Conservation (phyloP, 495 filamentous ascomycete species). For the Stereocaulon alpinum region DNA sequence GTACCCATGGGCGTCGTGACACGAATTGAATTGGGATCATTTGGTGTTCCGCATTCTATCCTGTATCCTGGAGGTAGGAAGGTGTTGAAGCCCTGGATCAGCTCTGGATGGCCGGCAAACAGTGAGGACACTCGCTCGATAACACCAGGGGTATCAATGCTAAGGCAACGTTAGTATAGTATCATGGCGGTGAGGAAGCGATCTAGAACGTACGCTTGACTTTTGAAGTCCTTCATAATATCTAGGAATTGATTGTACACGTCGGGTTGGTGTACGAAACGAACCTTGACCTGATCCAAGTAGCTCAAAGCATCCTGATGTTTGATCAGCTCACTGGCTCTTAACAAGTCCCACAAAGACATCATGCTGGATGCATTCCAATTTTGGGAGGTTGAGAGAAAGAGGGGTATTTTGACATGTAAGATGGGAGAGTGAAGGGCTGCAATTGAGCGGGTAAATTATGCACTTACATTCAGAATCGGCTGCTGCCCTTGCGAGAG, state of each 20-base stretch:
- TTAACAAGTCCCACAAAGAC: constrained; percentile 15
- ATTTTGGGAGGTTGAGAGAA: no score
- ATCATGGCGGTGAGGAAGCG: not conserved
- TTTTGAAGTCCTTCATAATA: constrained; percentile 99
- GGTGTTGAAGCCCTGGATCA: constrained; percentile 98
- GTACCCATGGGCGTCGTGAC: constrained; percentile 94
- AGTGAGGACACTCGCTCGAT: constrained; percentile 95
- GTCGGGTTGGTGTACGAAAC: constrained; percentile 92
- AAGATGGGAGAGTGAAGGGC: not conserved
- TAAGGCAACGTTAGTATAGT: not conserved
- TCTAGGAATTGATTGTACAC: constrained; percentile 97
- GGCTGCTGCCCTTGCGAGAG: constrained; percentile 82
- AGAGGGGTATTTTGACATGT: not conserved
- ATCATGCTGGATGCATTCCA: not conserved
- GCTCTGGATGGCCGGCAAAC: constrained; percentile 89
- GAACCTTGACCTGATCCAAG: constrained; percentile 96
- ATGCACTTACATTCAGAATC: constrained; percentile 65
- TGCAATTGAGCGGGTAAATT: not conserved
- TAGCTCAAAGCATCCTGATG: constrained; percentile 81
- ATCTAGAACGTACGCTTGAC: constrained; percentile 53
- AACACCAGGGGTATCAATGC: constrained; percentile 92
- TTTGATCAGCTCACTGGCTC: constrained; percentile 33
- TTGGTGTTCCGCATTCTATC: constrained; percentile 87
- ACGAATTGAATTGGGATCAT: constrained; percentile 88
- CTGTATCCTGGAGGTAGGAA: constrained; percentile 95